Evolutionary conservation across 1,284 basidiomycete genomes (phyloP).

Genomic region (Apiotrichum domesticum): DNA sequence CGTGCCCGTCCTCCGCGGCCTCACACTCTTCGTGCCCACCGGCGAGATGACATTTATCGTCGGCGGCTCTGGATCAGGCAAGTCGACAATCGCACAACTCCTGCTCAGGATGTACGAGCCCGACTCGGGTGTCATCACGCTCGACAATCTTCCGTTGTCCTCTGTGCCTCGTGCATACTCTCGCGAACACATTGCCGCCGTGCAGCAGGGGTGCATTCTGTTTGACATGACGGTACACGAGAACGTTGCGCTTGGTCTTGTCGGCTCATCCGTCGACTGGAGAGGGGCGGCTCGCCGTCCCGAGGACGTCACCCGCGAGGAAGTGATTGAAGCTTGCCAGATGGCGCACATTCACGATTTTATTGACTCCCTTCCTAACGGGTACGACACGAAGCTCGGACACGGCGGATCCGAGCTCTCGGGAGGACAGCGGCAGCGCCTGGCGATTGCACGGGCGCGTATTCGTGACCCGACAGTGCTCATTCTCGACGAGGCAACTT

Average conservation of each 20-base stretch:
- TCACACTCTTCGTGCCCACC: constrained; percentile 63
- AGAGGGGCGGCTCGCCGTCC: constrained; percentile 27
- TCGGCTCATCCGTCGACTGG: constrained; percentile 51
- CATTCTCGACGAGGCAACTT: constrained; percentile 94
- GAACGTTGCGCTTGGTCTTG: constrained; percentile 76
- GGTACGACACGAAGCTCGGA: constrained; percentile 79
- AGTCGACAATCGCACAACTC: constrained; percentile 82
- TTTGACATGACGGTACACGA: constrained; percentile 79
- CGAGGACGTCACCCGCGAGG: constrained; percentile 56
- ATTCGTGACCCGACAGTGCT: constrained; percentile 82
- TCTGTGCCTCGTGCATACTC: constrained; percentile 73
- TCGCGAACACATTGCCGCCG: constrained; percentile 64
- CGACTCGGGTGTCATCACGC: constrained; percentile 57
- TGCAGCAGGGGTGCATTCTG: constrained; percentile 70
- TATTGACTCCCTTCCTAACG: constrained; percentile 70
- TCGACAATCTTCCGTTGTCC: constrained; percentile 75
- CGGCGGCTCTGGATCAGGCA: constrained; percentile 83
- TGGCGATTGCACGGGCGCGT: constrained; percentile 83
- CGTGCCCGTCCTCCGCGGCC: constrained; percentile 47
- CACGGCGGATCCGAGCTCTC: constrained; percentile 69
- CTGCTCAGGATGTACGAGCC: constrained; percentile 73
- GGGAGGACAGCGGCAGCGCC: constrained; percentile 87
- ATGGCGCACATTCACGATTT: constrained; percentile 85
- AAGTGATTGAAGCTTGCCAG: constrained; percentile 76
- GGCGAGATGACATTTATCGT: constrained; percentile 88